Base-by-base conservation (phyloP, 2,329 filamentous ascomycete genomes). In the Fusarium sp. region DNA sequence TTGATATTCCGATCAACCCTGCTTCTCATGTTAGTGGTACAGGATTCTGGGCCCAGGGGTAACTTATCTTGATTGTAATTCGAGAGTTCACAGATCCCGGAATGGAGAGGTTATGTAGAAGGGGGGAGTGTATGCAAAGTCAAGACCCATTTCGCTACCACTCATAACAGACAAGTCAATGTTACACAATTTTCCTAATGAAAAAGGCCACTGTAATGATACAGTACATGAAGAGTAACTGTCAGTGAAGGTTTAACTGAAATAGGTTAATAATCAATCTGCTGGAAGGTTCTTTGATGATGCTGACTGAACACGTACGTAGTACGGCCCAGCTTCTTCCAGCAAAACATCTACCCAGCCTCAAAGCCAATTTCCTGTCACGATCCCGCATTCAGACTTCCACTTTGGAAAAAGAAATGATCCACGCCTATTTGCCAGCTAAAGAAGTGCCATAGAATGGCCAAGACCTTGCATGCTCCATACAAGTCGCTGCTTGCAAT, bases 151-250 rank as follows among this genome's bases (percentile, higher is more conserved):
- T 21, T 38, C 19, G 6, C 10, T 3, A 4, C 33, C 18, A 16
- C 19, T 5, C 33, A 15, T 33, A 11, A 52, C 19, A 27, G 5
- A 27, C 7, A 9, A 52, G 15, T 27, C 14, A 21, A 37, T 21
- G 5, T 23, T 12, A 27, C 49, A 37, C 18, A 25, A 16, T 6
- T 0, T 4, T 9, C 31, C 7, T 9, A 10, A 6, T 9, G 3
- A 25, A 27, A 8, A 1, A 4, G 12, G 6, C 7, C 31, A 10
- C 8, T 7, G 5, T 18, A 18, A 14, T n/a, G 4, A 21, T 12
- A 15, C 23, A 27, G 18, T 27, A 11, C 2, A 33, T 33, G 21
- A 5, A 3, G 2, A 33, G 10, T 3, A 14, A 0, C 9, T 5
- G 12, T 48, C 7, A 3, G 16, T 23, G 21, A 31, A 23, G 21